These are phyloP conservation scores for Zhuliangozyma blackwelliae DNA, from an alignment of 1,139 yeast species.

Conservation along the genomic window DNA sequence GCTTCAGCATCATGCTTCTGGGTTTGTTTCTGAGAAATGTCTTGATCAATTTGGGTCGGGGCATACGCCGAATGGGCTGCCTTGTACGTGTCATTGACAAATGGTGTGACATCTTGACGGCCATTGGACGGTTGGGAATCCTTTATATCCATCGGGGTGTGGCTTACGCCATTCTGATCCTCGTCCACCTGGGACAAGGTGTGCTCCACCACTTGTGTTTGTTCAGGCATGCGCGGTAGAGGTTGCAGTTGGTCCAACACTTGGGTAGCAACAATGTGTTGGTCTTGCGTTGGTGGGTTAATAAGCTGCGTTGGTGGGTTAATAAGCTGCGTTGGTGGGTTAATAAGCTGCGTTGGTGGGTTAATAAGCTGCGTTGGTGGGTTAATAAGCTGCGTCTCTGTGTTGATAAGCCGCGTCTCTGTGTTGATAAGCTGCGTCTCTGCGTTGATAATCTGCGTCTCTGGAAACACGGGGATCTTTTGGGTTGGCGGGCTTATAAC, in stretches of 20 bases:
- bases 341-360: background rate
- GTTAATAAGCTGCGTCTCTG: background rate
- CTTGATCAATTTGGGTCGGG: background rate
- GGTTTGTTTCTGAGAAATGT: background rate
- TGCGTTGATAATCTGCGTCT: background rate
- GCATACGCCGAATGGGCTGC: background rate
- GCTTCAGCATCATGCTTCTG: background rate
- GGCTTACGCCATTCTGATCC: too few relatives aligned
- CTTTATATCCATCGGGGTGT: too few relatives aligned
- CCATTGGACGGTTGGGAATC: too few relatives aligned
- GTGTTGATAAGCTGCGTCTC: background rate
- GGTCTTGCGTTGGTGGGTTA: background rate
- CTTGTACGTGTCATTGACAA: too few relatives aligned
- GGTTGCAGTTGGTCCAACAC: background rate
- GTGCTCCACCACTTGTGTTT: background rate
- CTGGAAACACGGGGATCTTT: too few relatives aligned
- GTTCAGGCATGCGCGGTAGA: background rate
- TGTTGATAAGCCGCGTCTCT: background rate
- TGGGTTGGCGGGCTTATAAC: too few relatives aligned
- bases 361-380: background rate
- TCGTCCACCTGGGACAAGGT: background rate
- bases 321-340: background rate
- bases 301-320: background rate
- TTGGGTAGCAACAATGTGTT: constrained; percentile 2
- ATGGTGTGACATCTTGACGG: too few relatives aligned